Base-by-base conservation (phyloP, 257 asterid genomes). In the Forsythia viridissima region DNA sequence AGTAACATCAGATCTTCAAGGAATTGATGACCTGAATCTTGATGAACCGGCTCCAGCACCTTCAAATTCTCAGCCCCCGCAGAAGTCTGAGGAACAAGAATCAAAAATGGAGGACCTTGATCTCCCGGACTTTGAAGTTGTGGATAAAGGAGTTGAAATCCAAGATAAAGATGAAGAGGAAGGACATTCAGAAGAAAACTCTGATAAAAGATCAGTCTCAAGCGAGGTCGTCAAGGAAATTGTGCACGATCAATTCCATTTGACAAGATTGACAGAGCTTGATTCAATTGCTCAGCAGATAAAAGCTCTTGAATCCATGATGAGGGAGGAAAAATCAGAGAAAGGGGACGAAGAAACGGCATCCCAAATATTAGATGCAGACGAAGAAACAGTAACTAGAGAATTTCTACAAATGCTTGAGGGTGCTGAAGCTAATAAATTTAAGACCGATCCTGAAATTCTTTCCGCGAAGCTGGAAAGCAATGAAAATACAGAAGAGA, bases 331-430 rank as follows among this genome's bases (percentile, higher is more conserved):
- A 36, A 86, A 82, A n/a, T 6, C 70, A 0, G 78, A 65, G 38
- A 80, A 74, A 70, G 30, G 75, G 0, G 92, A 87, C 12, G 97
- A 88, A 20, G 95, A 88, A 72, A 79, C 90, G 3, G 86, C 52
- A 30, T 87, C 95, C 4, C 94, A 90, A 72, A 80, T 81, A 44
- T 43, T 93, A 39, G 97, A 95, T 55, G 95, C 94, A 1, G 96
- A 92, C 0, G 98, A 94, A 80, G 98, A 92, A 86, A 91, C 85
- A 8, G 96, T 93, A 2, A 93, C 97, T 13, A 80, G 89, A 76
- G 99, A 95, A 79, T 95, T 93, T 81, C 92, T 95, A 38, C 97
- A 90, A 74, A 76, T 85, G 96, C 97, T 95, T 0, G 97, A 95
- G 82, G 93, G 73, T 72, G 85, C 78, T 41, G 89, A 82, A 4